phyloP scores from a whole-genome alignment of 73 alveolate species.

The Paramecium sexaurelia region DNA sequence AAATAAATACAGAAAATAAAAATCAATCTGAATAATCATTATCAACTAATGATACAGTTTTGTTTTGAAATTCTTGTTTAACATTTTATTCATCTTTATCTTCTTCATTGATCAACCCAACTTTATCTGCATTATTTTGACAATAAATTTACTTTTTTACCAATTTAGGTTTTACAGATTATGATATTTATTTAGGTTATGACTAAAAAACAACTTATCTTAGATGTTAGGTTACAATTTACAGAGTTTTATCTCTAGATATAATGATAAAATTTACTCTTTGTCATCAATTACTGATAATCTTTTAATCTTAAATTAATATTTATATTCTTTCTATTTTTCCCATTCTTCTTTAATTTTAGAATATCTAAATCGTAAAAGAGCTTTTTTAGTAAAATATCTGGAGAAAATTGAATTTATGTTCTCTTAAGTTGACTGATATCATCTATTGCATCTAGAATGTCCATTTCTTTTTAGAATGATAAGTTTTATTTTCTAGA shows the following conservation, averaged over 20 bases:
- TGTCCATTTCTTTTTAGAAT: conserved; percentile 97
- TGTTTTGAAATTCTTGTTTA: neutral
- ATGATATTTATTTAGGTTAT: neutral
- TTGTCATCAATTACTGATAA: neutral
- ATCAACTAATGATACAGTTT: neutral
- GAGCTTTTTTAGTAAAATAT: conserved; percentile 73
- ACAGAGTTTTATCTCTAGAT: neutral
- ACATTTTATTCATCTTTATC: neutral
- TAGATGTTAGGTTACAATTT: neutral
- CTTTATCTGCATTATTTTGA: neutral
- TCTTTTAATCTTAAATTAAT: neutral
- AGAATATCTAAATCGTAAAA: conserved; percentile 1
- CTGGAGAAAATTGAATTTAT: conserved; percentile 84
- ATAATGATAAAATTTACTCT: neutral
- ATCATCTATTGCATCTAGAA: conserved; percentile 94
- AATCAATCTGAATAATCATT: neutral
- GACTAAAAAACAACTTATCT: neutral
- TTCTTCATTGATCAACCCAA: neutral
- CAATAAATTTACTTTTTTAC: neutral
- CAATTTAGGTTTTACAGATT: neutral
- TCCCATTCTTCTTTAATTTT: conserved; percentile 25
- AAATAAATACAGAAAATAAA: too few relatives aligned
- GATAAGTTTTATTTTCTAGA: conserved; percentile 96
- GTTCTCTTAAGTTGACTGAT: conserved; percentile 88
- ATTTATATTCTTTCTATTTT: neutral